A percentile compares a stretch with the other conserved stretches of the same genome.
These are phyloP conservation scores for Claviceps paspali DNA, from an alignment of 2,329 filamentous ascomycete species.

Conservation along the genomic window DNA sequence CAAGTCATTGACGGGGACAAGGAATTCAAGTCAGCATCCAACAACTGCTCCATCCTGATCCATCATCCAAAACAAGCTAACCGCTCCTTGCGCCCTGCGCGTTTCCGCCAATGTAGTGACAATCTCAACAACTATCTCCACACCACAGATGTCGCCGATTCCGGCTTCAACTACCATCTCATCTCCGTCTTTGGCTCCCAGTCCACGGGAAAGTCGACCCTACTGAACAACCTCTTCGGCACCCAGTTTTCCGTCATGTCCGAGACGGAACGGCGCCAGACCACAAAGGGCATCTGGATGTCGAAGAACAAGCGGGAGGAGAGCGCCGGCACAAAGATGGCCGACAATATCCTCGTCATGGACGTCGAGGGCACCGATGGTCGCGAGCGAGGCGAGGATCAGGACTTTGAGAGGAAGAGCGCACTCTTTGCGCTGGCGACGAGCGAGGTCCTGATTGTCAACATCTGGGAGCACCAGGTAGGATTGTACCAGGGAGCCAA, in stretches of 20 bases:
- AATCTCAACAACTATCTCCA: slow-evolving; percentile 71
- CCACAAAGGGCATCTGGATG: slow-evolving; percentile 99
- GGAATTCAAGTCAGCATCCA: slow-evolving; percentile 68
- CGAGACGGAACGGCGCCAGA: slow-evolving; percentile 84
- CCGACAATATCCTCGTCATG: slow-evolving; percentile 97
- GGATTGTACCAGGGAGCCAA: slow-evolving; percentile 96
- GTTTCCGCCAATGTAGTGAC: slow-evolving; percentile 32
- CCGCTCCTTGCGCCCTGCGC: slow-evolving; percentile 1
- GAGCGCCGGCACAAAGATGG: slow-evolving; percentile 49
- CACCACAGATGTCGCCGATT: slow-evolving; percentile 62
- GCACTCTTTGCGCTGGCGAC: slow-evolving; percentile 93
- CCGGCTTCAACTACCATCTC: slow-evolving; percentile 97
- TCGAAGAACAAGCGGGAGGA: slow-evolving; percentile 75
- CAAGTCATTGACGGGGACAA: slow-evolving; percentile 90
- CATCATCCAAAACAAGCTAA: not conserved
- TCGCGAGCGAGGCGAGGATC: slow-evolving; percentile 88
- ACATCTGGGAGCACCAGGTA: slow-evolving; percentile 99
- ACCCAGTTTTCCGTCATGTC: slow-evolving; percentile 97
- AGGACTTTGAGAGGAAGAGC: slow-evolving; percentile 98
- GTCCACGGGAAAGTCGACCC: slow-evolving; percentile 94
- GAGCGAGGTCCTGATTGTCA: slow-evolving; percentile 94
- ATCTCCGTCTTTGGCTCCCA: slow-evolving; percentile 98
- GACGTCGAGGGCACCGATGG: slow-evolving; percentile 97
- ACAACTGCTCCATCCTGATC: not conserved
- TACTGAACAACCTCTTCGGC: slow-evolving; percentile 89